These are phyloP conservation scores for Moesziomyces sp. DNA, from an alignment of 1,284 basidiomycete species.

Conservation along the genomic window DNA sequence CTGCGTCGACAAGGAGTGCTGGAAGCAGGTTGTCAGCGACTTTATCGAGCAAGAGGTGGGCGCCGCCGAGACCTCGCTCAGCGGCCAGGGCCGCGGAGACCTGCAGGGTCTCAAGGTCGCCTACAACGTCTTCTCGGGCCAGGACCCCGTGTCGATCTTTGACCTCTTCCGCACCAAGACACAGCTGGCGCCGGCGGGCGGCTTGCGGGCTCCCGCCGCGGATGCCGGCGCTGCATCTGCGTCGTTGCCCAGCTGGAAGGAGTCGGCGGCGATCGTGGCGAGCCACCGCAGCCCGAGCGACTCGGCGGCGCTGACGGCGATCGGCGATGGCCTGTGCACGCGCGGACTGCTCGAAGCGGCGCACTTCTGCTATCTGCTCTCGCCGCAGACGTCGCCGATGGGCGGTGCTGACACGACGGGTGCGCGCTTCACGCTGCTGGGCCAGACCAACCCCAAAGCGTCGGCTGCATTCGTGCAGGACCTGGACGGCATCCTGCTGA, in stretches of 20 bases:
- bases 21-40: slow-evolving; percentile 88
- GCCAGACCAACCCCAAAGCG: slow-evolving; percentile 74
- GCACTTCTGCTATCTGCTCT: slow-evolving; percentile 90
- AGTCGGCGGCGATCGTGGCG: slow-evolving; percentile 85
- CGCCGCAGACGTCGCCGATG: slow-evolving; percentile 81
- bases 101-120: slow-evolving; percentile 63
- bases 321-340: slow-evolving; percentile 83
- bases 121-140: slow-evolving; percentile 63
- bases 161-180: slow-evolving; percentile 59
- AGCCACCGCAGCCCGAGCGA: slow-evolving; percentile 75
- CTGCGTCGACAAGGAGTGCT: slow-evolving; percentile 89
- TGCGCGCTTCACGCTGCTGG: slow-evolving; percentile 75
- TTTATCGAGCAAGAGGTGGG: slow-evolving; percentile 83
- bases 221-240: slow-evolving; percentile 71
- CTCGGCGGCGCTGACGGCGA: slow-evolving; percentile 81
- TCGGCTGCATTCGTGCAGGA: slow-evolving; percentile 76
- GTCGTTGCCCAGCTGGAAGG: slow-evolving; percentile 82
- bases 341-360: slow-evolving; percentile 85
- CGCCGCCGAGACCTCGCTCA: slow-evolving; percentile 24
- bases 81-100: slow-evolving; percentile 31
- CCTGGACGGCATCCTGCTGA: slow-evolving; percentile 82
- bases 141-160: slow-evolving; percentile 55
- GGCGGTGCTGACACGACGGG: slow-evolving; percentile 76
- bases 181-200: slow-evolving; percentile 34
- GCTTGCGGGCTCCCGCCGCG: slow-evolving; percentile 24